These are phyloP conservation scores for Trametes villosa DNA, from an alignment of 768 basidiomycete species.

Conservation along the genomic window DNA sequence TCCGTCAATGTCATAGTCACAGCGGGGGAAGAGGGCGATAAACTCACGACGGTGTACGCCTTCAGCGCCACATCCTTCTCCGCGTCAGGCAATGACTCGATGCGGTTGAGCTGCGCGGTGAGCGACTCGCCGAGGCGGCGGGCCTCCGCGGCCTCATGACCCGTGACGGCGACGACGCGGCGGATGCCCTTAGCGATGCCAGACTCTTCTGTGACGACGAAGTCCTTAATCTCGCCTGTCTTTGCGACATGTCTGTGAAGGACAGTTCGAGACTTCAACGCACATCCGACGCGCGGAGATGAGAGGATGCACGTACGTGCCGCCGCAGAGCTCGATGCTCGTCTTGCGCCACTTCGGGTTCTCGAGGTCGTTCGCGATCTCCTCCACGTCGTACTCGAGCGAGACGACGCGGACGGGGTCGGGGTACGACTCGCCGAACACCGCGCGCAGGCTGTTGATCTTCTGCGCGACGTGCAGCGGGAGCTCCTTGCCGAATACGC, in stretches of 20 bases:
- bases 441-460: slow-evolving; percentile 93
- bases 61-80: slow-evolving; percentile 91
- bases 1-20: slow-evolving; percentile 5
- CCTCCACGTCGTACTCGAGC: slow-evolving; percentile 84
- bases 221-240: slow-evolving; percentile 96
- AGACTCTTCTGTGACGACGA: slow-evolving; percentile 93
- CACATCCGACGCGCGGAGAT: background rate
- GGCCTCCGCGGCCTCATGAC: slow-evolving; percentile 88
- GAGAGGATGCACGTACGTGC: slow-evolving; percentile 67
- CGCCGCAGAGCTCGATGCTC: slow-evolving; percentile 97
- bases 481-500: slow-evolving; percentile 87
- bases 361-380: slow-evolving; percentile 82
- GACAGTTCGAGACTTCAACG: background rate
- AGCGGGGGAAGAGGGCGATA: background rate
- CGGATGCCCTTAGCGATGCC: slow-evolving; percentile 99
- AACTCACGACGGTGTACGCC: slow-evolving; percentile 70
- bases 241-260: slow-evolving; percentile 81
- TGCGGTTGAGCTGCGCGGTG: slow-evolving; percentile 60
- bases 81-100: slow-evolving; percentile 66
- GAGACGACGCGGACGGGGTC: slow-evolving; percentile 97
- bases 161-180: slow-evolving; percentile 92
- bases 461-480: slow-evolving; percentile 75
- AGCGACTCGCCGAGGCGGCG: slow-evolving; percentile 69
- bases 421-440: slow-evolving; percentile 97
- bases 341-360: slow-evolving; percentile 91